These are phyloP conservation scores for Reutealis trisperma DNA, from an alignment of 345 rosid species.

Conservation along the genomic window DNA sequence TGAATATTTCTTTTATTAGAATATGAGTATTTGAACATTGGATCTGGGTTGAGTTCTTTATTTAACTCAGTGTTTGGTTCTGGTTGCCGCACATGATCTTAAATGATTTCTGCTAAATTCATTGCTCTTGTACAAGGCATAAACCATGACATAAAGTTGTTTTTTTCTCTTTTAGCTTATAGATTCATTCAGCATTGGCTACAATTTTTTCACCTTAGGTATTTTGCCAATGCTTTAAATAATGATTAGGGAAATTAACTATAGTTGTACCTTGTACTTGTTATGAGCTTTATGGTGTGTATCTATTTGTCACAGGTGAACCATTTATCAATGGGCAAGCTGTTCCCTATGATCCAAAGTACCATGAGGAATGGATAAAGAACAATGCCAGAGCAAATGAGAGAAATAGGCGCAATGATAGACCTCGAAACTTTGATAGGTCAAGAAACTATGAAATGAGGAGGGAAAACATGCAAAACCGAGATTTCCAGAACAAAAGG, in stretches of 20 bases:
- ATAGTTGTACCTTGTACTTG: no score
- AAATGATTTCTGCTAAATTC: neutral
- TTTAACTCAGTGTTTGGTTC: neutral
- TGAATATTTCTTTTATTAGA: neutral
- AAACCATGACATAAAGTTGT: neutral
- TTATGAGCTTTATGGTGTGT: neutral
- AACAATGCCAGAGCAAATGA: conserved; percentile 87
- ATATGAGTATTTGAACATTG: neutral
- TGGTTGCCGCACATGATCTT: no score
- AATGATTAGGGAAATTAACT: no score
- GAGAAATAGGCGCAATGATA: conserved; percentile 81
- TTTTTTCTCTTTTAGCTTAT: neutral
- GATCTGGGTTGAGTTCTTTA: neutral
- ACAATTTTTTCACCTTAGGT: neutral
- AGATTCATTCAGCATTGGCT: neutral
- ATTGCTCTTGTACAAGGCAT: neutral
- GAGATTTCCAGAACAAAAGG: conserved; percentile 22
- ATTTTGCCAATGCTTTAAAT: no score
- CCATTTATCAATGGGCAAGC: conserved; percentile 95
- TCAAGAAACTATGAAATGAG: conserved; percentile 91
- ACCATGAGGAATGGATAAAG: conserved; percentile 97
- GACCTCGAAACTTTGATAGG: conserved; percentile 73
- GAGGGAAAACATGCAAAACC: conserved; percentile 66
- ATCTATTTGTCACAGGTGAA: conserved; percentile 53
- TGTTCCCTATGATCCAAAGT: conserved; percentile 93